Percentiles rank a stretch among this genome's conserved stretches.
Evolutionary conservation across 257 asterid genomes (phyloP).

Genomic region (Verbena officinalis): DNA sequence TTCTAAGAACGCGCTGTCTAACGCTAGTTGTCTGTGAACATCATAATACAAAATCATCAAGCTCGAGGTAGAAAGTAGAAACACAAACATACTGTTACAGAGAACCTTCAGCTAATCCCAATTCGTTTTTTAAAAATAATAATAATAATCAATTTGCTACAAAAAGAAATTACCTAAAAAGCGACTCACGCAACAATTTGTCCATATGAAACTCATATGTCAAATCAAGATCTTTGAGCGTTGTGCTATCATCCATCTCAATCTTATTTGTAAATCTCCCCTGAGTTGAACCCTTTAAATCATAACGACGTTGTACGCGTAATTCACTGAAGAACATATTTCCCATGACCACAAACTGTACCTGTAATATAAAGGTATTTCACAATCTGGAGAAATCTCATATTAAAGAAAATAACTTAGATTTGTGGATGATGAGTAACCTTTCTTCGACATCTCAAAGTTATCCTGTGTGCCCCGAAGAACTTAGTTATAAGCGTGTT

Average conservation of each 20-base stretch:
- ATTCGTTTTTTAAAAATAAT: not conserved
- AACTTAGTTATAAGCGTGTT: conserved; percentile 95
- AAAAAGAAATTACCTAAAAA: conserved; percentile 56
- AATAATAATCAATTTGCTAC: too few species aligned
- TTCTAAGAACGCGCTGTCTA: conserved; percentile 80
- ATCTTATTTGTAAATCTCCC: conserved; percentile 89
- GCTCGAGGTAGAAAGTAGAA: too few species aligned
- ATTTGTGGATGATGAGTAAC: conserved; percentile 37
- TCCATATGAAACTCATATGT: conserved; percentile 93
- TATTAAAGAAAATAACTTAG: conserved; percentile 22
- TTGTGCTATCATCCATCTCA: conserved; percentile 71
- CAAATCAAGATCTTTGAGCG: conserved; percentile 95
- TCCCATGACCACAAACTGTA: conserved; percentile 97
- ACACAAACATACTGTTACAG: not conserved
- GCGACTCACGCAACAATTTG: conserved; percentile 73
- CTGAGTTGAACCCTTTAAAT: conserved; percentile 90
- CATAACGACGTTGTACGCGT: conserved; percentile 90
- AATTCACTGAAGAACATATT: conserved; percentile 96
- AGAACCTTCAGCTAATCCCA: not conserved
- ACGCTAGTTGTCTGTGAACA: conserved; percentile 67
- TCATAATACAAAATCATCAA: conserved; percentile 11
- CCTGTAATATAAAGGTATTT: conserved; percentile 60
- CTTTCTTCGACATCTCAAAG: conserved; percentile 72
- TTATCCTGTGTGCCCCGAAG: conserved; percentile 87
- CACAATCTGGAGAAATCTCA: too few species aligned